A percentile compares a stretch with the other conserved stretches of the same genome.
Conservation (phyloP, 2,329 filamentous ascomycete genomes). For the Curvularia lunata region DNA sequence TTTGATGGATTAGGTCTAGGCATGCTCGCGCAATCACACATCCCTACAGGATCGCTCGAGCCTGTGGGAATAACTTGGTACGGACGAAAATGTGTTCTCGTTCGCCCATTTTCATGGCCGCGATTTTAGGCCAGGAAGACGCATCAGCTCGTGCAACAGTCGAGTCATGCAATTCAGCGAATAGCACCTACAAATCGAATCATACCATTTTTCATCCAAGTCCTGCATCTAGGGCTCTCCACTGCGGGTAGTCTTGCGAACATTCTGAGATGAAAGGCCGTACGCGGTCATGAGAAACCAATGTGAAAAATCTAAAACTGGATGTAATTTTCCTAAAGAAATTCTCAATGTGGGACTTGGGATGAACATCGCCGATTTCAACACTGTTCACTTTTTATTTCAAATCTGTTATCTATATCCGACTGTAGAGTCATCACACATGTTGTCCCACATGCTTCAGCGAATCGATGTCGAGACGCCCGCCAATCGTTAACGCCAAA, state of each 20-base stretch:
- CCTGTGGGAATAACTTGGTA: background rate
- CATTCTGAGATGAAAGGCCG: background rate
- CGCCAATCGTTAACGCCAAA: background rate
- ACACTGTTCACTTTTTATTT: background rate
- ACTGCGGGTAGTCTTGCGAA: background rate
- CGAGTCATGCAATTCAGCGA: background rate
- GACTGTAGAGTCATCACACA: background rate
- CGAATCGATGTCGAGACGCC: background rate
- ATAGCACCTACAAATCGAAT: background rate
- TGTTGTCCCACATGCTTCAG: background rate
- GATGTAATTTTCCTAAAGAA: background rate
- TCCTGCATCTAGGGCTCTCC: background rate
- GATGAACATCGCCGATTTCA: background rate
- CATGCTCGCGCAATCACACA: background rate
- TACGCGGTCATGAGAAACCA: background rate
- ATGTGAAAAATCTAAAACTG: background rate
- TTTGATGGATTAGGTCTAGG: background rate
- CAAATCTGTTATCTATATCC: background rate
- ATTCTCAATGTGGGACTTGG: background rate
- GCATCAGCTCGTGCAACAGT: background rate
- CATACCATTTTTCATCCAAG: background rate
- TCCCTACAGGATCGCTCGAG: background rate
- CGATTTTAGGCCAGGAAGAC: background rate
- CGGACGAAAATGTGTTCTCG: background rate
- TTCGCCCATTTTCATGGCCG: background rate